Conservation (phyloP, 2,329 filamentous ascomycete species). For the Aspergillus intermedius region DNA sequence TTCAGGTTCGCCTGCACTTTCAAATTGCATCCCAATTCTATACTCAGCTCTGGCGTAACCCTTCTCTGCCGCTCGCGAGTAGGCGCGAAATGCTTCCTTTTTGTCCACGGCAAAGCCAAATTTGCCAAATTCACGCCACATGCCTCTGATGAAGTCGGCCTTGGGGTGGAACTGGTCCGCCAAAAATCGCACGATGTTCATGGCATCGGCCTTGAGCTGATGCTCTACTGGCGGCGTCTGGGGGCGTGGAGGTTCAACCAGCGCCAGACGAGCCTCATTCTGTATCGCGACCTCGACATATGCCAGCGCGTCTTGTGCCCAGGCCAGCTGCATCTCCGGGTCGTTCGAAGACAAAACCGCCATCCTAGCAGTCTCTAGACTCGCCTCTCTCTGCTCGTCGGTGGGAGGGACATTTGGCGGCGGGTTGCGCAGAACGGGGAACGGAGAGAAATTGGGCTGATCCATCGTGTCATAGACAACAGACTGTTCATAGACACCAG, state of each 20-base stretch:
- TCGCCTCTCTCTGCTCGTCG: constrained; percentile 88
- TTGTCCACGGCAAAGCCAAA: constrained; percentile 88
- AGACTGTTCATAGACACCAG: constrained; percentile 46
- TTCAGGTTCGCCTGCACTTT: constrained; percentile 84
- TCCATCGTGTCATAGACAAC: constrained; percentile 46
- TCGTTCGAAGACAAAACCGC: constrained; percentile 89
- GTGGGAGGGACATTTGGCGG: constrained; percentile 87
- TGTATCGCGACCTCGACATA: constrained; percentile 82
- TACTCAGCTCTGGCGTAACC: constrained; percentile 89
- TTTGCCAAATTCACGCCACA: constrained; percentile 98
- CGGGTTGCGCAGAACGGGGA: constrained; percentile 71
- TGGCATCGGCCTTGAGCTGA: constrained; percentile 76
- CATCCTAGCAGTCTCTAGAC: constrained; percentile 74
- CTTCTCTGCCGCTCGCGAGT: constrained; percentile 75
- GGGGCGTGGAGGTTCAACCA: constrained; percentile 56
- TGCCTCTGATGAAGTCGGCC: constrained; percentile 86
- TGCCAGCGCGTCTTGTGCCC: constrained; percentile 85
- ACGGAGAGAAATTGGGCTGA: constrained; percentile 78
- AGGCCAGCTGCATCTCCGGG: constrained; percentile 91
- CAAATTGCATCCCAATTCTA: constrained; percentile 96
- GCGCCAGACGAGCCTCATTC: constrained; percentile 62
- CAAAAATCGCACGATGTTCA: constrained; percentile 86
- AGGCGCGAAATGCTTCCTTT: constrained; percentile 85
- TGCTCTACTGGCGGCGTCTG: constrained; percentile 82
- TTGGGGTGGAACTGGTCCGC: constrained; percentile 88